Evolutionary conservation across 2,329 filamentous ascomycete genomes (phyloP).

Genomic region (Ophiostoma quercus): DNA sequence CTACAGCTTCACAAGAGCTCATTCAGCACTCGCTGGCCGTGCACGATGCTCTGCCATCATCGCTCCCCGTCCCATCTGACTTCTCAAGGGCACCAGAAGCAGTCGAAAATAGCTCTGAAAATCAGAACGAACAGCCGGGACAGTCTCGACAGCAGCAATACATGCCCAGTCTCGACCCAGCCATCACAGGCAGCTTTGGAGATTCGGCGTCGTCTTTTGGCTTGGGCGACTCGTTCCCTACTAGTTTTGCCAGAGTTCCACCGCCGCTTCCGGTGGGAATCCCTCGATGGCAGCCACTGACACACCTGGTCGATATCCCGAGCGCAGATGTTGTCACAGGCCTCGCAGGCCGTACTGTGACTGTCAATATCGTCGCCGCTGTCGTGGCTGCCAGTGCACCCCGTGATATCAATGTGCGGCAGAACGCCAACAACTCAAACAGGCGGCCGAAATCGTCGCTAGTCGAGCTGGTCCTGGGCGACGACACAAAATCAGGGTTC

Average conservation of each 20-base stretch:
- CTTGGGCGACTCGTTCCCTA: background rate
- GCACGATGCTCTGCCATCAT: constrained; percentile 61
- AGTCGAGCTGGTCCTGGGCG: constrained; percentile 73
- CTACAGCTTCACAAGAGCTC: constrained; percentile 54
- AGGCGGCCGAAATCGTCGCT: constrained; percentile 48
- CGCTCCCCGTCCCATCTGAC: constrained; percentile 42
- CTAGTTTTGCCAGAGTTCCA: constrained; percentile 15
- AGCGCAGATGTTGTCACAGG: constrained; percentile 57
- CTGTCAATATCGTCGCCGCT: constrained; percentile 74
- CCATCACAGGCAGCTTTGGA: background rate
- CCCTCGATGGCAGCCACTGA: constrained; percentile 42
- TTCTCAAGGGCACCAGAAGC: background rate
- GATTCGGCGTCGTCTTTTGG: background rate
- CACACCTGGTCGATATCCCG: constrained; percentile 65
- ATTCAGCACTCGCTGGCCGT: constrained; percentile 72
- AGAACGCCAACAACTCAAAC: background rate
- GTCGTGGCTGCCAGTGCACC: constrained; percentile 64
- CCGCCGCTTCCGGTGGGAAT: constrained; percentile 28
- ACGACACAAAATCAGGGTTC: constrained; percentile 79
- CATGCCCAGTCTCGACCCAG: background rate
- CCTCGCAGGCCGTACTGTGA: constrained; percentile 74
- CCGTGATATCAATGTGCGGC: constrained; percentile 25
- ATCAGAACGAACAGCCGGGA: background rate
- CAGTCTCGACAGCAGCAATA: background rate
- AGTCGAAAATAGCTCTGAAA: background rate